phyloP scores from a whole-genome alignment of 176 grass and related monocot genomes.

The Tillandsia fasciculata region DNA sequence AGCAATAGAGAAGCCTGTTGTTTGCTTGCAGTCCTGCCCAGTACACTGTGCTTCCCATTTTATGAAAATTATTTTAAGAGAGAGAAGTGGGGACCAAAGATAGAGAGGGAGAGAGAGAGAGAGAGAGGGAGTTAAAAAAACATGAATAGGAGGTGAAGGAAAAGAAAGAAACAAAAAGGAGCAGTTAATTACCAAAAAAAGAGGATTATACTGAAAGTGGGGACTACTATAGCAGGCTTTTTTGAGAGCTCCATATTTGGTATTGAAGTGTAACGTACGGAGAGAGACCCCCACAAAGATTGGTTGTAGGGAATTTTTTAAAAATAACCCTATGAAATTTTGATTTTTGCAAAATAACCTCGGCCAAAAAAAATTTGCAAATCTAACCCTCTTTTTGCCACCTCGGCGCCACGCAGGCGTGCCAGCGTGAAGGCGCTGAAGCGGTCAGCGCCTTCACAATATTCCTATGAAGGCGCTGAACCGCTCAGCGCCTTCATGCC shows the following conservation, averaged over 20 bases:
- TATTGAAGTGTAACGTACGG: constrained; percentile 1
- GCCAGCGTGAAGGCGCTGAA: too few relatives aligned
- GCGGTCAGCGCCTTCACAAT: too few relatives aligned
- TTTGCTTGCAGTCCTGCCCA: neutral
- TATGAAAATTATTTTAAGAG: neutral
- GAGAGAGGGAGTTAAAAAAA: neutral
- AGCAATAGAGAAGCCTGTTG: neutral
- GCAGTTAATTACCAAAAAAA: neutral
- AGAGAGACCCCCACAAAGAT: neutral
- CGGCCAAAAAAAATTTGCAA: too few relatives aligned
- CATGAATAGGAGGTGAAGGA: neutral
- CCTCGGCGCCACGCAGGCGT: too few relatives aligned
- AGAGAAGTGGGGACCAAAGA: neutral
- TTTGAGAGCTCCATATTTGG: neutral
- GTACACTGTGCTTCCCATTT: neutral
- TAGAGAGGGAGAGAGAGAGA: neutral
- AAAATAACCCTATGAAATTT: too few relatives aligned
- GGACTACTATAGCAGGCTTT: neutral
- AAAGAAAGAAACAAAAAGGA: neutral
- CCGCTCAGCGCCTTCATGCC: too few relatives aligned
- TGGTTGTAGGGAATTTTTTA: too few relatives aligned
- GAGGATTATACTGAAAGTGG: neutral
- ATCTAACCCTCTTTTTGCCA: too few relatives aligned
- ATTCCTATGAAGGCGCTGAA: too few relatives aligned
- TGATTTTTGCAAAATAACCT: too few relatives aligned